Base-by-base conservation (phyloP, 108 stramenopile genomes). In the Pelagomonas calceolata region DNA sequence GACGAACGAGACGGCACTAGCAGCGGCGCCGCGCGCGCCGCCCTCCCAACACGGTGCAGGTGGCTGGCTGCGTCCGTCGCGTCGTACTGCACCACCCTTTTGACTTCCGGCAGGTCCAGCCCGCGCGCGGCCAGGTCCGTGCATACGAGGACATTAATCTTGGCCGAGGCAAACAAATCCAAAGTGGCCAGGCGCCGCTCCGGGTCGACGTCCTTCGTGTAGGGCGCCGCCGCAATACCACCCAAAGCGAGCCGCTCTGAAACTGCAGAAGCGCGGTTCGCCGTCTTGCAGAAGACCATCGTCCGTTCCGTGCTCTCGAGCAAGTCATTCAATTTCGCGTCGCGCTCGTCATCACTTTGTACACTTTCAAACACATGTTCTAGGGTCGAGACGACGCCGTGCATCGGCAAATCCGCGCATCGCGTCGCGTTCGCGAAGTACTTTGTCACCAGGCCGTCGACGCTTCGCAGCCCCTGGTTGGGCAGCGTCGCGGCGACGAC, bases 21-120 rank as follows among this genome's bases (percentile, higher is more conserved):
- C 99, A 12, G 90, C 86, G 68, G 92, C 85, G 31, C 96, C 96
- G 0, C 96, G 36, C 97, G 81, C 12, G 97, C 99, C 66, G 95
- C 94, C 32, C 97, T 89, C 29, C 99, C 99, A 82, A 98, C 95
- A 3, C 99, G 88, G 80, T 99, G 99, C 45, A 99, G 88, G 84
- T 99, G 96, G 30, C 94, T 83, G 30, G 93, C 93, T 34, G 94
- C 92, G 68, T 96, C 92, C 7, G 85, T 80, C 16, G 99, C 95
- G 73, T 98, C 94, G 46, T 92, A 81, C 73, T 99, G 96, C 31
- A 99, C 92, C 4, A 99, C 93, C 18, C 88, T 90, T 36, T 88
- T 91, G 18, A 98, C 95, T 36, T 90, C 95, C n/a, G 92, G 90
- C 37, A 98, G 89, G 66, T 98, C 98, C 46, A 99, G 82, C 30